Evolutionary conservation across 768 basidiomycete species (phyloP).

Genomic region (Rickenella mellea): DNA sequence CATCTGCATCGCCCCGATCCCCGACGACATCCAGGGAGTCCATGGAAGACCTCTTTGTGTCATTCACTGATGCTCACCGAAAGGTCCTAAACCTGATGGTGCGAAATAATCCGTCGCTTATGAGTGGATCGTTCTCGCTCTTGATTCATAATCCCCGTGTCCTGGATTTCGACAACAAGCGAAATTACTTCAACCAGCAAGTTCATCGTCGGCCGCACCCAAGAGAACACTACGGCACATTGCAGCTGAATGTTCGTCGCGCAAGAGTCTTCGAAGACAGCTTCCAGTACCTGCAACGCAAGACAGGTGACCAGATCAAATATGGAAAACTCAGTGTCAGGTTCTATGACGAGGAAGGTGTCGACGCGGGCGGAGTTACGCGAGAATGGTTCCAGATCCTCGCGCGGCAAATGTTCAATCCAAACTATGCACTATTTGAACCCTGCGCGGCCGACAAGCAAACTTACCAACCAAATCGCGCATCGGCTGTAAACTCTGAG

Average conservation of each 20-base stretch:
- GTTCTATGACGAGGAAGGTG: slow-evolving; percentile 95
- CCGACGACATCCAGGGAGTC: slow-evolving; percentile 21
- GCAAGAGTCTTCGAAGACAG: slow-evolving; percentile 96
- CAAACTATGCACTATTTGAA: slow-evolving; percentile 96
- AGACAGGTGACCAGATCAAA: slow-evolving; percentile 93
- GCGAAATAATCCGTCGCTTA: slow-evolving; percentile 92
- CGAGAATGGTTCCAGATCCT: slow-evolving; percentile 99
- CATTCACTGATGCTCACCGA: slow-evolving; percentile 88
- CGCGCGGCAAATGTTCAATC: slow-evolving; percentile 97
- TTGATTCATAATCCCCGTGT: slow-evolving; percentile 93
- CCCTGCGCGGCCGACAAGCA: slow-evolving; percentile 92
- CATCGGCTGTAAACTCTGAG: slow-evolving; percentile 90
- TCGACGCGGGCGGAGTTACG: slow-evolving; percentile 96
- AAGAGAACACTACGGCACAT: slow-evolving; percentile 72
- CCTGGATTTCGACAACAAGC: slow-evolving; percentile 98
- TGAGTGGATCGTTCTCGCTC: slow-evolving; percentile 97
- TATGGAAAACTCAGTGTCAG: slow-evolving; percentile 94
- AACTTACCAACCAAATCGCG: slow-evolving; percentile 94
- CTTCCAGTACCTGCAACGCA: slow-evolving; percentile 83
- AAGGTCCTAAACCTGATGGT: slow-evolving; percentile 96
- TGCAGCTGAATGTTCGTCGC: slow-evolving; percentile 84
- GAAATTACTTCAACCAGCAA: slow-evolving; percentile 91
- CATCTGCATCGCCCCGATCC: slow-evolving; percentile 32
- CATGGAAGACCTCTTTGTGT: slow-evolving; percentile 86
- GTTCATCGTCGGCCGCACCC: slow-evolving; percentile 73